These are phyloP conservation scores for Xerocomellus chrysenteron DNA, from an alignment of 768 basidiomycete species.

Conservation along the genomic window DNA sequence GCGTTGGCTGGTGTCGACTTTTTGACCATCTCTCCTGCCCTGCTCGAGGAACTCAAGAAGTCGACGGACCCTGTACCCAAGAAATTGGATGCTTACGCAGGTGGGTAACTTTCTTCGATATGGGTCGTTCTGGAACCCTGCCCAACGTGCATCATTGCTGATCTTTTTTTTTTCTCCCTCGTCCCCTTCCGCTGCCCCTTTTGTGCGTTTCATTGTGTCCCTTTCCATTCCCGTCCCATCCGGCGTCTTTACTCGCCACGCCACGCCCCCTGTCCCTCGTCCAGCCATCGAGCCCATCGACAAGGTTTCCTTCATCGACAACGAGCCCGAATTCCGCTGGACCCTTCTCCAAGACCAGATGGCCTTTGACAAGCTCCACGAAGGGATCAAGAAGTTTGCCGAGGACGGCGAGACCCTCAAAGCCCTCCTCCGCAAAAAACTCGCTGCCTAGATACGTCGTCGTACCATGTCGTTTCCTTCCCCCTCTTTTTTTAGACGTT, in stretches of 20 bases:
- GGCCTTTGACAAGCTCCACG: slow-evolving; percentile 99
- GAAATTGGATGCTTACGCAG: slow-evolving; percentile 68
- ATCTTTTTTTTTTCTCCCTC: slow-evolving; percentile 6
- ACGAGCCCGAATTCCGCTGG: slow-evolving; percentile 98
- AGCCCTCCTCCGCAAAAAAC: slow-evolving; percentile 68
- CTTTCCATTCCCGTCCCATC: neutral
- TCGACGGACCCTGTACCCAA: slow-evolving; percentile 76
- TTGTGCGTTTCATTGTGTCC: neutral
- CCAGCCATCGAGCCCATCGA: slow-evolving; percentile 56
- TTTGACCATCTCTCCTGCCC: slow-evolving; percentile 88
- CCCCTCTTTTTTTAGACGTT: neutral
- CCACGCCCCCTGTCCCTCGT: neutral
- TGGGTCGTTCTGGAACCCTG: neutral
- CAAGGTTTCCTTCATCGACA: slow-evolving; percentile 85
- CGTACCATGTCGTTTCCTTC: neutral
- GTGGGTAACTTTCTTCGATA: slow-evolving; percentile 39
- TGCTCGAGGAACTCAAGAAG: slow-evolving; percentile 92
- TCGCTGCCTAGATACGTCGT: slow-evolving; percentile 29
- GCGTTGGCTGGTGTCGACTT: slow-evolving; percentile 96
- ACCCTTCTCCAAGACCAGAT: slow-evolving; percentile 86
- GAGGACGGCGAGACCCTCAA: slow-evolving; percentile 93
- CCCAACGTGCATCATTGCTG: slow-evolving; percentile 4
- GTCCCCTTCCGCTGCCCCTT: neutral
- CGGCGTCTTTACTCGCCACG: neutral
- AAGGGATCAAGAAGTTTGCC: slow-evolving; percentile 98